These are phyloP conservation scores for Neofusicoccum kwambonambiense DNA, from an alignment of 2,329 filamentous ascomycete species.

Conservation along the genomic window DNA sequence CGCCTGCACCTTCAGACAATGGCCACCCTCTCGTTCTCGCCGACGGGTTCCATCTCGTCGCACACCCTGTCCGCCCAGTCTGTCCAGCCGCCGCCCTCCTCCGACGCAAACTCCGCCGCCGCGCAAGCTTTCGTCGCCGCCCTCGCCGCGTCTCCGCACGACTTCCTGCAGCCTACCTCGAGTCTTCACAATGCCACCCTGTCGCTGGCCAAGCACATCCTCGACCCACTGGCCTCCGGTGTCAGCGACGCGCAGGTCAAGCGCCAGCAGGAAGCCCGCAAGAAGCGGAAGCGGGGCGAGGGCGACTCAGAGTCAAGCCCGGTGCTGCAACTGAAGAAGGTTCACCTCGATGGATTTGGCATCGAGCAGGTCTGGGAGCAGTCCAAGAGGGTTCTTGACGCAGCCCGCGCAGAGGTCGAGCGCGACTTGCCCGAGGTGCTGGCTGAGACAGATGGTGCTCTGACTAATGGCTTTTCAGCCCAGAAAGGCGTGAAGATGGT, in stretches of 20 bases:
- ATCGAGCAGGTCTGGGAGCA: slow-evolving; percentile 93
- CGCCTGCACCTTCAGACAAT: slow-evolving; percentile 6
- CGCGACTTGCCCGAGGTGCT: slow-evolving; percentile 41
- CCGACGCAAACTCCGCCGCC: slow-evolving; percentile 30
- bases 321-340: slow-evolving; percentile 72
- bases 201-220: slow-evolving; percentile 72
- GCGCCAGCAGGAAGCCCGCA: slow-evolving; percentile 65
- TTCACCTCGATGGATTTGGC: slow-evolving; percentile 85
- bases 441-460: slow-evolving; percentile 38
- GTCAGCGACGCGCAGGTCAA: slow-evolving; percentile 71
- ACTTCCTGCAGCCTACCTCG: slow-evolving; percentile 72
- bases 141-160: slow-evolving; percentile 63
- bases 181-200: slow-evolving; percentile 68
- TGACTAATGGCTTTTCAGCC: background rate
- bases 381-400: slow-evolving; percentile 76
- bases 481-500: slow-evolving; percentile 33
- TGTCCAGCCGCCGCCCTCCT: slow-evolving; percentile 30
- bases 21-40: slow-evolving; percentile 27
- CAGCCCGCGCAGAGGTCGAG: slow-evolving; percentile 56
- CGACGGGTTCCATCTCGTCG: slow-evolving; percentile 39
- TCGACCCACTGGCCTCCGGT: slow-evolving; percentile 74
- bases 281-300: slow-evolving; percentile 72
- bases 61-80: slow-evolving; percentile 41
- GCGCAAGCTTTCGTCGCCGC: slow-evolving; percentile 54
- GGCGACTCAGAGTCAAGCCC: slow-evolving; percentile 45